These are phyloP conservation scores for Macrophomina phaseolina DNA, from an alignment of 2,329 filamentous ascomycete genomes.

Conservation along the genomic window DNA sequence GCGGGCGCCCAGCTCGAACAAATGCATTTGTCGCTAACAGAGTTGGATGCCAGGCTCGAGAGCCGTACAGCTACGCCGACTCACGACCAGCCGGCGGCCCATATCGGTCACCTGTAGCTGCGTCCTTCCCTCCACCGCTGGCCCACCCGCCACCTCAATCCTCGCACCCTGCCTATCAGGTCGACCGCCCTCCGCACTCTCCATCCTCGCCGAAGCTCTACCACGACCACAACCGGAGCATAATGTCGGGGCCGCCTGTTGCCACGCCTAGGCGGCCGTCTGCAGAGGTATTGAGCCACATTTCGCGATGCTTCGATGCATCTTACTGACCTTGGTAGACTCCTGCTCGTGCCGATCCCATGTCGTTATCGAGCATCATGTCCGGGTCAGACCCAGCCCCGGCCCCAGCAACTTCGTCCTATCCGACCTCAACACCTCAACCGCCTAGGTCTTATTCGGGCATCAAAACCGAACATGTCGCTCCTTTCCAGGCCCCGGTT, in stretches of 20 bases:
- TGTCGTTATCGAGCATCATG: slow-evolving; percentile 96
- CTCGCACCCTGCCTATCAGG: slow-evolving; percentile 38
- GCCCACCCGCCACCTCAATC: slow-evolving; percentile 46
- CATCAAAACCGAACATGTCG: slow-evolving; percentile 7
- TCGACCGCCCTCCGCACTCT: slow-evolving; percentile 46
- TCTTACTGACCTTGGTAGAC: slow-evolving; percentile 58
- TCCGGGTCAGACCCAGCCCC: slow-evolving; percentile 74
- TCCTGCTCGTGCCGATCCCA: slow-evolving; percentile 78
- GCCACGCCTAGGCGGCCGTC: slow-evolving; percentile 40
- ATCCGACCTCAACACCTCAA: slow-evolving; percentile 17
- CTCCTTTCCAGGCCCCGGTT: slow-evolving; percentile 6
- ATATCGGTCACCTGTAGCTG: slow-evolving; percentile 45
- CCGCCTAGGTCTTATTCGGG: neutral
- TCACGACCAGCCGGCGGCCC: slow-evolving; percentile 40
- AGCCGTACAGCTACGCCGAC: slow-evolving; percentile 43
- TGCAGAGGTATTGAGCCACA: slow-evolving; percentile 39
- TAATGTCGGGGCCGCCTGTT: slow-evolving; percentile 41
- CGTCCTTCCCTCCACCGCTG: slow-evolving; percentile 42
- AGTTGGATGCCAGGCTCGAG: slow-evolving; percentile 37
- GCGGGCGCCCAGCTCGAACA: slow-evolving; percentile 25
- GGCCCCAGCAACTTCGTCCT: slow-evolving; percentile 44
- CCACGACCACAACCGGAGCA: slow-evolving; percentile 30
- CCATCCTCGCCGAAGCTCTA: slow-evolving; percentile 46
- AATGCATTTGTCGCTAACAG: slow-evolving; percentile 23
- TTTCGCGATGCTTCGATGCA: slow-evolving; percentile 29